Evolutionary conservation across 257 asterid genomes (phyloP).

Genomic region (Marsdenia floribunda): DNA sequence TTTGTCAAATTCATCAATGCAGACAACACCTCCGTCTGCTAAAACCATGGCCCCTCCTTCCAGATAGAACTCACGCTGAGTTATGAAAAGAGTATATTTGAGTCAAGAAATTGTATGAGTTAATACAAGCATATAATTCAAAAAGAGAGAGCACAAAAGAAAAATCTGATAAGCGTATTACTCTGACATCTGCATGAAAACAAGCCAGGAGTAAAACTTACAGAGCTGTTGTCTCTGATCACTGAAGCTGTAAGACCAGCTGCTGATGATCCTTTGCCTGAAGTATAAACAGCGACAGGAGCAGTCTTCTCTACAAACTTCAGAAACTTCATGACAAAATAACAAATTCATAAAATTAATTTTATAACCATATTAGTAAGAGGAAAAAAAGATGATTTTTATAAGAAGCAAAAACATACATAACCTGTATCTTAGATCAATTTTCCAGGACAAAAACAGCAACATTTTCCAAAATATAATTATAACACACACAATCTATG

Average conservation of each 20-base stretch:
- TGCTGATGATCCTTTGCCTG: constrained; percentile 99
- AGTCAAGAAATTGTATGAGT: not conserved
- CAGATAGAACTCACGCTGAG: constrained; percentile 90
- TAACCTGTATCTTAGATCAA: not conserved
- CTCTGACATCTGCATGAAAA: not conserved
- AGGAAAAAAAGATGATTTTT: not conserved
- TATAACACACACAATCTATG: not conserved
- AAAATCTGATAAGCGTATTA: not conserved
- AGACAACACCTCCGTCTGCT: constrained; percentile 99
- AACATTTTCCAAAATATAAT: not conserved
- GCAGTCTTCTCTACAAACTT: constrained; percentile 99
- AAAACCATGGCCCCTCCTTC: constrained; percentile 99
- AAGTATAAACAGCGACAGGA: constrained; percentile 91
- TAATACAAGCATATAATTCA: not conserved
- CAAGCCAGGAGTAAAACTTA: constrained; percentile 31
- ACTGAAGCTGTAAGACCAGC: constrained; percentile 99
- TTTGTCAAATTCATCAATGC: constrained; percentile 98
- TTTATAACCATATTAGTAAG: not conserved
- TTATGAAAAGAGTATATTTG: constrained; percentile 15
- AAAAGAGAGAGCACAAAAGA: constrained; percentile 2
- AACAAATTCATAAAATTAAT: constrained; percentile 9
- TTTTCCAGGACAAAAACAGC: not conserved
- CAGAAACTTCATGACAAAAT: constrained; percentile 57
- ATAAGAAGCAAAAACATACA: not conserved
- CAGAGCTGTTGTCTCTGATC: constrained; percentile 92